Evolutionary conservation across 1,139 yeast genomes (phyloP).

Genomic region (Meyerozyma athensensis): DNA sequence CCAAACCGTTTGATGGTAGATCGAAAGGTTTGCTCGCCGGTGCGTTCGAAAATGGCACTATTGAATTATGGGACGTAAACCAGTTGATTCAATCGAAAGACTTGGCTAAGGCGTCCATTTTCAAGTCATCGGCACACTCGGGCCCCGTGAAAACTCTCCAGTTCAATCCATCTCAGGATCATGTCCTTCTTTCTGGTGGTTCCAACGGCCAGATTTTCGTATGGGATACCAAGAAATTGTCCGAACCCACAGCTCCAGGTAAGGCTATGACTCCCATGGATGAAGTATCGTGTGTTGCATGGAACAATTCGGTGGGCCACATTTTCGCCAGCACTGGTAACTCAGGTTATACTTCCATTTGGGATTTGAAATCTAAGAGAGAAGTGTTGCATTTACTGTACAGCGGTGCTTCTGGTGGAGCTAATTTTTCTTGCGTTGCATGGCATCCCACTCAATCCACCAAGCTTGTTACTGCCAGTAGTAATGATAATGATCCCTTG

Average conservation of each 20-base stretch:
- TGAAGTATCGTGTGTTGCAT: constrained; percentile 76
- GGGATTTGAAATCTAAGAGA: constrained; percentile 86
- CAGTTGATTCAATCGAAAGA: constrained; percentile 35
- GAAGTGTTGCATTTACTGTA: constrained; percentile 83
- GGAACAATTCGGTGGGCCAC: constrained; percentile 85
- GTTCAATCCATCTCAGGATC: constrained; percentile 71
- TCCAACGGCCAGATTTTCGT: constrained; percentile 78
- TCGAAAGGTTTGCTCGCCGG: constrained; percentile 70
- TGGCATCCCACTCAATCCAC: constrained; percentile 91
- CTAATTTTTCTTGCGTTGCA: constrained; percentile 62
- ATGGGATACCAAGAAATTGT: constrained; percentile 75
- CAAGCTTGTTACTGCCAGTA: constrained; percentile 81
- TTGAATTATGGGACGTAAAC: constrained; percentile 72
- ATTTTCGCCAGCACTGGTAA: constrained; percentile 88
- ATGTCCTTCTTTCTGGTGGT: constrained; percentile 83
- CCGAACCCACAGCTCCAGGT: constrained; percentile 69
- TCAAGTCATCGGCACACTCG: constrained; percentile 54
- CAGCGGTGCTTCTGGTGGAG: constrained; percentile 50
- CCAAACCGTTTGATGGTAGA: constrained; percentile 53
- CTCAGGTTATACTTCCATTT: constrained; percentile 81
- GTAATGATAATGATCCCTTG: constrained; percentile 73
- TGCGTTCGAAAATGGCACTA: constrained; percentile 78
- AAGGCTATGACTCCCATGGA: constrained; percentile 77
- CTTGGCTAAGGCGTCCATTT: constrained; percentile 40
- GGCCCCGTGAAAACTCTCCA: constrained; percentile 70